Conservation (phyloP, 257 asterid species). For the Solanum bulbocastanum region DNA sequence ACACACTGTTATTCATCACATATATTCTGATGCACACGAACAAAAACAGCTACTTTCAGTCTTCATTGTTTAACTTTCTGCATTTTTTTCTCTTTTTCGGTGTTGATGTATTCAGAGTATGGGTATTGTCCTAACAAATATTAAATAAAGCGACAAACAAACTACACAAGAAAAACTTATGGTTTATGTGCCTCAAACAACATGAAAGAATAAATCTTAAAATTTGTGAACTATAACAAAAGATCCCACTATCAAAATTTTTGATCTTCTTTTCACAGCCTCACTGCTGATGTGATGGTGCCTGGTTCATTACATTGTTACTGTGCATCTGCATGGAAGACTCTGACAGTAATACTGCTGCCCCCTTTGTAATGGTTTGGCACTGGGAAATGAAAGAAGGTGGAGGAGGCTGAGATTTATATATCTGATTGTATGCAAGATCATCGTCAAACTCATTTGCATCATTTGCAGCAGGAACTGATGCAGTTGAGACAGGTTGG, state of each 20-base stretch:
- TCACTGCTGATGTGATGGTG: conserved; percentile 23
- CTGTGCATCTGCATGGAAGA: conserved; percentile 36
- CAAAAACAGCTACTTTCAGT: not conserved
- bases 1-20: not conserved
- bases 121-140: not conserved
- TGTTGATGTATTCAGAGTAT: not conserved
- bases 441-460: conserved; percentile 58
- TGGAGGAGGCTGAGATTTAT: conserved; percentile 69
- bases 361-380: conserved; percentile 42
- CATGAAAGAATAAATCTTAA: not conserved
- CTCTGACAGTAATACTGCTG: conserved; percentile 37
- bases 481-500: conserved; percentile 23
- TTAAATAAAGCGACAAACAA: not conserved
- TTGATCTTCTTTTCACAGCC: conserved; percentile 10
- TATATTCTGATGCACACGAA: not conserved
- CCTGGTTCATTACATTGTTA: conserved; percentile 30
- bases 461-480: conserved; percentile 16
- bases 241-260: conserved; percentile 21
- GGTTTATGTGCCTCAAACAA: conserved; percentile 7
- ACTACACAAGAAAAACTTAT: not conserved
- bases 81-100: not conserved
- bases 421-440: conserved; percentile 61
- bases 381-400: conserved; percentile 51
- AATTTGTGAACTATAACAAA: not conserved
- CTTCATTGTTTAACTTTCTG: not conserved